Evolutionary conservation across 2,329 filamentous ascomycete species (phyloP), one percentile per base, ranked within the genome.

Genomic region (Hypoxylon sp.): DNA sequence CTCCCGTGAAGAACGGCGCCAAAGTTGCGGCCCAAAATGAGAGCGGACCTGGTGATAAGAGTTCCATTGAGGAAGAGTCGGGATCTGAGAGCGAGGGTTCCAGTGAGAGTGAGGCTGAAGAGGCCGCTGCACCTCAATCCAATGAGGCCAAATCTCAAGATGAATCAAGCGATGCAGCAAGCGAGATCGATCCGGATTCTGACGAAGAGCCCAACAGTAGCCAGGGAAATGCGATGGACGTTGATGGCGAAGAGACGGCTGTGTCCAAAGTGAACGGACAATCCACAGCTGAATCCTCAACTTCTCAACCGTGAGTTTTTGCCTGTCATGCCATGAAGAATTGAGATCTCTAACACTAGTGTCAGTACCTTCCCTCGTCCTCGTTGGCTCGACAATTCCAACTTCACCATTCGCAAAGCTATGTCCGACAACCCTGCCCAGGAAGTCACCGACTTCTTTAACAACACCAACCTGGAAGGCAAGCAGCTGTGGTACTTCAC

Each of bases 401-500:
- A 85, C 57, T 87, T 87, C 66, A 78, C 81, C 61, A 76, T 87
- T 52, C 83, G 84, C 58, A 84, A 84, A 67, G 81, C 81, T 32
- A 73, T 72, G 15, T 71, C 75, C 20, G 73, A 77, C n/a, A 77
- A 79, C 67, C 70, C 78, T 68, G 74, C 79, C 73, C 75, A 82
- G 69, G 78, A 85, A 72, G 77, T 86, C 62, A 75, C 83, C 7
- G 79, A 84, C 20, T 77, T 89, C 55, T 87, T 91, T 70, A 84
- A 80, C 70, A 80, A 85, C 59, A 82, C 84, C 56, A 85, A 86
- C 69, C 74, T 89, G 6, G 79, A 87, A 58, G 89, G 89, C 65
- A 93, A 92, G 79, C 88, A 93, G 74, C 81, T 93, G 62, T 94
- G 91, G 91, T 91, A 93, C 75, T 92, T 94, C 70, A 91, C 89